Base-by-base conservation (phyloP, 148 eudicot species). In the Talinum fruticosum region DNA sequence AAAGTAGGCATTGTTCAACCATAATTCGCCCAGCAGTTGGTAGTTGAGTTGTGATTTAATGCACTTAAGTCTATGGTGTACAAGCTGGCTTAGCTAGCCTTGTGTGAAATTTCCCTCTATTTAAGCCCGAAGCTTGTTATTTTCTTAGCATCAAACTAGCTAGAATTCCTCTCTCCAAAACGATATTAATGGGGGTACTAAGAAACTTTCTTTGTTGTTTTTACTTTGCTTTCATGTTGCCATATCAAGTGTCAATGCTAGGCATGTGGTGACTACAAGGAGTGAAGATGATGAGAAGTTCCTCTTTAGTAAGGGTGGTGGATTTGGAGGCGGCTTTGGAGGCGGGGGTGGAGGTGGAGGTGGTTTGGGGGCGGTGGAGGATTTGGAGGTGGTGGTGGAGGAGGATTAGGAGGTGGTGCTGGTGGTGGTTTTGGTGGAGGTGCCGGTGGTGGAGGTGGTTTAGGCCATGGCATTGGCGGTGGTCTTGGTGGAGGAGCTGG, bases 221-320 rank as follows among this genome's bases (percentile, higher is more conserved):
- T 76, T 86, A 41, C 71, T 86, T 72, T 86, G 82, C 73, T 83
- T 86, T 86, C 79, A 81, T 29, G 69, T 83, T 81, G 78, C 64
- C 4, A 23, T 78, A 37, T 13, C 76, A 44, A 72, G 78, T 78
- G 85, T 78, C 19, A 13, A 41, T 70, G 88, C 75, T 6, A 80
- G 85, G 23, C 23, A 71, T 76, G 72, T 71, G 32, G 79, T 59
- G 66, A 29, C 41, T 24, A 29, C 57, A 10, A 66, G 61, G 61
- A 44, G 79, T 51, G 75, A 73, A 33, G 73, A 78, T 21, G 87
- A 85, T 14, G 85, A 85, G 84, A 82, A 85, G 76, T 66, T 83
- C 14, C n/a, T 74, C 7, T 66, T 82, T 72, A 16, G 82, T 10
- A 79, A 79, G 66, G 85, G 82, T 18, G 87, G 82, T 16, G 87